Base-by-base conservation (phyloP, 805 yeast species). In the Cyberlindnera xylosilytica region DNA sequence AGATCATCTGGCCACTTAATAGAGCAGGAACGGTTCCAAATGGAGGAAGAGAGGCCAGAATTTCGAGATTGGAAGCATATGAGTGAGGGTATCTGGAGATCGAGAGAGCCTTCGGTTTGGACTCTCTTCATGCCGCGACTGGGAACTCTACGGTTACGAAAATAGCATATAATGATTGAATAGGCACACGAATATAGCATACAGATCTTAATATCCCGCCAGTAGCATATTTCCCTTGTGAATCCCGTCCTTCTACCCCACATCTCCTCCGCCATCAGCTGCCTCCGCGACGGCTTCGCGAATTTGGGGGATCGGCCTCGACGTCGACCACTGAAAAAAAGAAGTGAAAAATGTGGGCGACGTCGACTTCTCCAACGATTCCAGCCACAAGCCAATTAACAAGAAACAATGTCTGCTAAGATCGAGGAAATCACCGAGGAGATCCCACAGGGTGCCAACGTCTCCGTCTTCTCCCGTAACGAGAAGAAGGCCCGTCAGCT, bases 401-500 rank as follows among this genome's bases (percentile, higher is more conserved):
- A 7, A 22, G 24, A 10, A 26, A 26, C n/a, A 38, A 49, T 44
- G 45, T 38, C 47, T n/a, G n/a, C n/a, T 34, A 49, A 26, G 29
- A 26, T 49, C 35, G 52, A 49, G 35, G 50, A 45, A 37, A 34
- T 49, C 36, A 43, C 46, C 43, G 68, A 63, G 54, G 70, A 64
- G 58, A 53, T 64, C 54, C 88, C 90, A 66, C 85, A 81, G 68
- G 93, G 91, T 58, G 84, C 93, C 60, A 79, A 79, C 66, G 87
- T 87, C 63, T 74, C 81, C 64, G 77, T 90, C 69, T 74, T 86
- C 69, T 75, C 88, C 67, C 87, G 84, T 74, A 84, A 87, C 74
- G 97, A 90, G 76, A 86, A 87, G 80, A 90, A 91, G 77, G 97
- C 98, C 61, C 85, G 93, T 75, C 88, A 84, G 65, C 69, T 83